Base-by-base conservation (phyloP, 2,329 filamentous ascomycete genomes). In the Pseudocercospora vitis region DNA sequence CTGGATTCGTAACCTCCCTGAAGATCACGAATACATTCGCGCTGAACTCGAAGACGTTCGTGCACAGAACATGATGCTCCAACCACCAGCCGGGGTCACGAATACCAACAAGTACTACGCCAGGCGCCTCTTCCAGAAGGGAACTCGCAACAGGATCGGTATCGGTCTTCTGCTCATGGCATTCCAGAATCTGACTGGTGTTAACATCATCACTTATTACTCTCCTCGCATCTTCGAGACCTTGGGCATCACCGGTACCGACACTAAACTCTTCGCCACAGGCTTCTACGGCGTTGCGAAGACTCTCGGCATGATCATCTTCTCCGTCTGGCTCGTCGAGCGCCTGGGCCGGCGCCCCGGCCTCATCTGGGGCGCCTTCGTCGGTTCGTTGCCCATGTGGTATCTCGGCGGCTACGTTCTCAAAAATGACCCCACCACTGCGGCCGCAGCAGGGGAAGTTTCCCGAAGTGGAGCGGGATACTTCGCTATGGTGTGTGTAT, bases 401-500 rank as follows among this genome's bases (percentile, higher is more conserved):
- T 56, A 75, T 71, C 75, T 81, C 2, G 79, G 78, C 0, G 75
- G 75, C 5, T 82, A 81, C 55, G 78, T 81, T 32, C 77, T 78
- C 65, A 74, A 76, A 40, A 76, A 75, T 1, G 75, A 80, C 45
- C 78, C 79, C 0, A 73, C 75, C 7, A 70, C 63, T 1, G 73
- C 75, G 18, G 77, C 79, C 33, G 69, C 65, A 0, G 70, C 70
- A 2, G 78, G 78, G 6, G 66, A 70, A 9, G 63, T 75, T 1
- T 68, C 73, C 4, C 75, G 76, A 0, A 65, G 72, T 5, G 75
- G 74, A 3, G 78, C 77, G 52, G 80, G 79, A 0, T 75, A 78
- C 53, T 73, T 79, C 11, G 79, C 79, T 6, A 81, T 79, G 26
- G 78, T 78, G 2, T 78, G 78, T 63, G 76, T 82, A 19, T 81